Evolutionary conservation across 2,329 filamentous ascomycete species (phyloP), one percentile per base, ranked within the genome.

Genomic region (Scytalidium lignicola): DNA sequence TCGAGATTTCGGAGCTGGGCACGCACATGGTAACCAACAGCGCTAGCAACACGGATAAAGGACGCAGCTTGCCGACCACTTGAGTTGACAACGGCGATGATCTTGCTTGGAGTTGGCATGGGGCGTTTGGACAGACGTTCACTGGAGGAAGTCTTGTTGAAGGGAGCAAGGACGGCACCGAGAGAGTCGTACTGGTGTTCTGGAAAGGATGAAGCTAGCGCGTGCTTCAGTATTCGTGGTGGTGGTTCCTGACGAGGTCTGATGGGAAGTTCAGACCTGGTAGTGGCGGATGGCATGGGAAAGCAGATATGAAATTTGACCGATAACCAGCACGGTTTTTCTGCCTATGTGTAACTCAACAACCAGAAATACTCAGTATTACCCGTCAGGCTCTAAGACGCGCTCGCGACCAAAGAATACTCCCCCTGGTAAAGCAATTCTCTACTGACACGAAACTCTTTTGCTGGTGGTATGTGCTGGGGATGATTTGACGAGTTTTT

Each of bases 41-140:
- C 93, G 41, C 89, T 89, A 50, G 92, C 92, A 65, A 96, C 90
- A 58, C 93, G 87, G 61, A 96, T 93, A 63, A 99, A 83, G 51
- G 91, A 96, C 51, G 92, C 92, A 56, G 92, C 90, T 75, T 99
- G 93, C 61, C 93, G 88, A 64, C 93, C 93, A 67, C 90, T 92
- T 65, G 90, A 90, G 72, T 97, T 97, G 73, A 97, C 91, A 64
- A 96, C 85, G 65, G 91, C 92, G 63, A 95, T 90, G 48, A 88
- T 93, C 43, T 60, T 53, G 23, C 48, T 54, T 39, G 63, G 61
- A 44, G 60, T 57, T 39, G 58, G 60, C 62, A 65, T 63, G 51
- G 61, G 55, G 54, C 62, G 53, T 57, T 65, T 65, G 2, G 54
- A 40, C 3, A 62, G 61, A n/a, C 61, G 58, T 19, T 59, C 52